These are phyloP conservation scores for Trypanosoma melophagium DNA, from an alignment of 208 protist species.

Conservation along the genomic window DNA sequence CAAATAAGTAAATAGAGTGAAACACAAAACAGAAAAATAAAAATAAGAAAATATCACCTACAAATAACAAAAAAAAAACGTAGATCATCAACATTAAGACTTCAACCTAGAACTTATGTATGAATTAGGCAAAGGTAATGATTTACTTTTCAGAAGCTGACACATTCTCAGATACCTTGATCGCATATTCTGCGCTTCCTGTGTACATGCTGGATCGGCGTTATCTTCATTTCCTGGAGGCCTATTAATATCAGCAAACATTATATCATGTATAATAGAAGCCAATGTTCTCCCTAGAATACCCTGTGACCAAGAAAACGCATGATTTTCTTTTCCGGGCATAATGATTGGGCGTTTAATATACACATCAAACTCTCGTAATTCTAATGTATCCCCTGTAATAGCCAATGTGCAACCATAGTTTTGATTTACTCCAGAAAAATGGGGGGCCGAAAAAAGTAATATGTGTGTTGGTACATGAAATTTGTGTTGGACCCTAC, in stretches of 20 bases:
- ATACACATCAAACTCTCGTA: slow-evolving; percentile 60
- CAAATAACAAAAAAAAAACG: too few relatives aligned
- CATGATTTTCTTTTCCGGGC: slow-evolving; percentile 65
- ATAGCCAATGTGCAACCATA: slow-evolving; percentile 59
- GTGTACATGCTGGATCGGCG: slow-evolving; percentile 33
- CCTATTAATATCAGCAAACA: slow-evolving; percentile 33
- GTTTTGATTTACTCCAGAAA: slow-evolving; percentile 84
- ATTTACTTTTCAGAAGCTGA: slow-evolving; percentile 52
- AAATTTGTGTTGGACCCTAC: slow-evolving; percentile 56
- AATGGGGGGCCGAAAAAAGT: slow-evolving; percentile 76
- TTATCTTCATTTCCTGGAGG: slow-evolving; percentile 29
- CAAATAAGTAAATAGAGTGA: too few relatives aligned
- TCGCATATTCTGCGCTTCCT: slow-evolving; percentile 27
- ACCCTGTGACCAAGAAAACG: slow-evolving; percentile 70
- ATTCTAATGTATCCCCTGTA: slow-evolving; percentile 32
- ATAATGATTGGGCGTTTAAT: slow-evolving; percentile 51
- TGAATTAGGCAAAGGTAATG: slow-evolving; percentile 42
- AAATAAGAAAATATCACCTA: too few relatives aligned
- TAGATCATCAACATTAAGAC: too few relatives aligned
- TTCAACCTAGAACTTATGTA: not conserved
- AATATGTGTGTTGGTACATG: slow-evolving; percentile 58
- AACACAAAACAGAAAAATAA: too few relatives aligned
- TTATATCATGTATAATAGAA: slow-evolving; percentile 49
- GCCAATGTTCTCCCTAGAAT: slow-evolving; percentile 59
- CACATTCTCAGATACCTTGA: slow-evolving; percentile 73